Conservation (phyloP, 129 eudicot genomes). For the Helianthus annuus region HanXRQr2.0-SUNRISE NC_035435.2:171748796-171749295, state of each 20-base stretch:
- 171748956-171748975: slow-evolving; percentile 24
- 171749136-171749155: no score
- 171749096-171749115: no score
- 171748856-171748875: slow-evolving; percentile 14
- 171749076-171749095: no score
- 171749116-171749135: no score
- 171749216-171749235: no score
- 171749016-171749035: background rate
- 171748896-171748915: slow-evolving; percentile 8
- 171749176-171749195: no score
- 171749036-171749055: background rate
- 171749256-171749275: no score
- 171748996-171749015: background rate
- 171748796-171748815: slow-evolving; percentile 3
- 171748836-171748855: slow-evolving; percentile 6
- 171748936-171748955: background rate
- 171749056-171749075: no score
- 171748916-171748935: slow-evolving; percentile 10
- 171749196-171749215: no score
- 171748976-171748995: slow-evolving; percentile 14
- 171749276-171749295: no score
- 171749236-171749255: no score
- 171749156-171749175: no score
- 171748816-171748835: slow-evolving; percentile 15
- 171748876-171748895: slow-evolving; percentile 10